These are phyloP conservation scores for Poronia punctata DNA, from an alignment of 495 filamentous ascomycete species.

Conservation along the genomic window DNA sequence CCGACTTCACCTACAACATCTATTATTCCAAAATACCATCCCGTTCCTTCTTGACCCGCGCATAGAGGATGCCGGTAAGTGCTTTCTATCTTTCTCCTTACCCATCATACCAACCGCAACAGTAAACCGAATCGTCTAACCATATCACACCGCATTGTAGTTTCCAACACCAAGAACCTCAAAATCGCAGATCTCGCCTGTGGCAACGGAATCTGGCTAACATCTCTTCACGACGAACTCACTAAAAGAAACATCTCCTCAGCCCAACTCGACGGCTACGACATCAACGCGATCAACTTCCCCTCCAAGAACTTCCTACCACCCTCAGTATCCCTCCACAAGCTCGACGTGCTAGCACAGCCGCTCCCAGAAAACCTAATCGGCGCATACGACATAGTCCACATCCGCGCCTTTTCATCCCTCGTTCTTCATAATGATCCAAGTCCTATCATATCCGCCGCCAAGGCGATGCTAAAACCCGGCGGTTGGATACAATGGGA, in stretches of 20 bases:
- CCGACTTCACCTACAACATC: slow-evolving; percentile 8
- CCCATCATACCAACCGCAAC: no score
- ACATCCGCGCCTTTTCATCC: slow-evolving; percentile 8
- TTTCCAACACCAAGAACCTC: not conserved
- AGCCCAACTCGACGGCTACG: slow-evolving; percentile 9
- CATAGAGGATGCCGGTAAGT: not conserved
- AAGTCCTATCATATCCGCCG: slow-evolving; percentile 8
- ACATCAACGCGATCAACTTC: slow-evolving; percentile 11
- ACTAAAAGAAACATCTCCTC: not conserved
- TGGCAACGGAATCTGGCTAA: slow-evolving; percentile 8
- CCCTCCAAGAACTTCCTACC: slow-evolving; percentile 12
- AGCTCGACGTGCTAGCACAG: slow-evolving; percentile 7
- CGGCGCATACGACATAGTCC: slow-evolving; percentile 18
- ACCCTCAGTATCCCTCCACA: slow-evolving; percentile 8
- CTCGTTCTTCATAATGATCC: slow-evolving; percentile 12
- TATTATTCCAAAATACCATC: slow-evolving; percentile 5
- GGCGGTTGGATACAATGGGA: slow-evolving; percentile 13
- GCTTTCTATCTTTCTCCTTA: no score
- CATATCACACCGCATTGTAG: no score
- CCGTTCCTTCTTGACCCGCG: slow-evolving; percentile 1
- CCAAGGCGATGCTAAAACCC: slow-evolving; percentile 11
- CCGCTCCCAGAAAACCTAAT: slow-evolving; percentile 9
- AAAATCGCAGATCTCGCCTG: slow-evolving; percentile 8
- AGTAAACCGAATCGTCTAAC: no score
- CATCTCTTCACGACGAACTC: slow-evolving; percentile 1